A percentile compares a stretch with the other conserved stretches of the same genome.
These are phyloP conservation scores for Pueraria montana DNA, from an alignment of 306 rosid species.

Conservation along the genomic window DNA sequence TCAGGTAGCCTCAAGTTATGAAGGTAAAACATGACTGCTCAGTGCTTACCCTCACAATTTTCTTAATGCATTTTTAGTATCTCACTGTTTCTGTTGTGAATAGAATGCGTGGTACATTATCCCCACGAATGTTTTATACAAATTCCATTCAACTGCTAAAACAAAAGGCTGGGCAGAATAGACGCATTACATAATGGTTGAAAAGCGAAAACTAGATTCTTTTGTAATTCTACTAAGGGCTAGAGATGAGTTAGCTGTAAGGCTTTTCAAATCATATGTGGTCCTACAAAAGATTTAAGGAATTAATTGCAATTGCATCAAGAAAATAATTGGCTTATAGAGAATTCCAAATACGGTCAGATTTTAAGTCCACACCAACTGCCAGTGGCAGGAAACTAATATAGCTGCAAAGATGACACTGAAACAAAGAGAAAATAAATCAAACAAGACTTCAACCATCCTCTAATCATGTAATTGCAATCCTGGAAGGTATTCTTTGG, in stretches of 20 bases:
- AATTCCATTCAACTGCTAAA: not conserved
- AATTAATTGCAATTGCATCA: not conserved
- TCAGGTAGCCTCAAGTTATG: not conserved
- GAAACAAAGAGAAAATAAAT: slow-evolving; percentile 3
- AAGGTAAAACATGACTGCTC: not conserved
- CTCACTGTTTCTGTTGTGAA: not conserved
- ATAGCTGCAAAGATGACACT: not conserved
- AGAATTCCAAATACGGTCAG: not conserved
- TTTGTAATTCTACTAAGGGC: not conserved
- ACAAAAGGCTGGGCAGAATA: not conserved
- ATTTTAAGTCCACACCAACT: not conserved
- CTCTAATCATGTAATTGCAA: not conserved
- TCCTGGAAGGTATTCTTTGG: slow-evolving; percentile 1
- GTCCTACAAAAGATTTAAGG: not conserved
- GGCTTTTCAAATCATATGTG: not conserved
- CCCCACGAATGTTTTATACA: not conserved
- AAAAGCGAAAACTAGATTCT: not conserved
- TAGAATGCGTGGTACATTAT: not conserved
- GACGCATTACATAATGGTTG: not conserved
- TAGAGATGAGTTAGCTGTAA: not conserved
- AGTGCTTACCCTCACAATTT: not conserved
- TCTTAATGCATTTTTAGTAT: not conserved
- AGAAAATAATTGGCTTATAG: not conserved
- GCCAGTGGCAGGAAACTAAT: not conserved
- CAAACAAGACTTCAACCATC: not conserved